Evolutionary conservation across 495 filamentous ascomycete species (phyloP).

Genomic region (Bacidia gigantensis): DNA sequence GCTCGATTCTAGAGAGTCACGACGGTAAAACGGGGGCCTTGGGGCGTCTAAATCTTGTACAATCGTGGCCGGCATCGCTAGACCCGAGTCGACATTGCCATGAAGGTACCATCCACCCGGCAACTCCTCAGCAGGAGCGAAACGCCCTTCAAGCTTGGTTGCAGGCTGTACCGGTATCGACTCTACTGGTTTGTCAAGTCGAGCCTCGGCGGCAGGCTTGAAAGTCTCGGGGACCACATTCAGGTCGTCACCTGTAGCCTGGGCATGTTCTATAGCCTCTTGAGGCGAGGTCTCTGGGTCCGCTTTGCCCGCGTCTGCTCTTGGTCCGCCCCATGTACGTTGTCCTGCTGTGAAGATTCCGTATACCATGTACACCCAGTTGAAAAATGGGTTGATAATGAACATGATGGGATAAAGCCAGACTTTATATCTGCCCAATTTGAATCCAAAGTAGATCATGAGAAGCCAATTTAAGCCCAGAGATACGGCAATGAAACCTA

Average conservation of each 20-base stretch:
- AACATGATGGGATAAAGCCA: slow-evolving; percentile 97
- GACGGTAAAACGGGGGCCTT: slow-evolving; percentile 40
- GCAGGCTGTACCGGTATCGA: slow-evolving; percentile 53
- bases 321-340: slow-evolving; percentile 90
- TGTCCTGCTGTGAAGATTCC: slow-evolving; percentile 85
- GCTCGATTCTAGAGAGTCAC: slow-evolving; percentile 59
- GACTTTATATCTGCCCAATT: slow-evolving; percentile 78
- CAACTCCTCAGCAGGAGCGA: slow-evolving; percentile 28
- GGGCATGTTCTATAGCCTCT: slow-evolving; percentile 70
- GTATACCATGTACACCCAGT: slow-evolving; percentile 95
- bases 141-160: slow-evolving; percentile 53
- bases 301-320: slow-evolving; percentile 80
- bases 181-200: slow-evolving; percentile 26
- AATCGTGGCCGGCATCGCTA: slow-evolving; percentile 27
- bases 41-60: slow-evolving; percentile 34
- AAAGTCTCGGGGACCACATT: slow-evolving; percentile 88
- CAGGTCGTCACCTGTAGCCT: slow-evolving; percentile 71
- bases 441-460: slow-evolving; percentile 91
- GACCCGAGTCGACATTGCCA: slow-evolving; percentile 23
- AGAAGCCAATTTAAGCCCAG: slow-evolving; percentile 87
- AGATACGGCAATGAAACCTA: slow-evolving; percentile 92
- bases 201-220: slow-evolving; percentile 51
- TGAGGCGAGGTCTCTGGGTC: slow-evolving; percentile 66
- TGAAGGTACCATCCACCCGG: slow-evolving; percentile 40
- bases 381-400: slow-evolving; percentile 89